Evolutionary conservation across 225 moss, liverwort and hornwort genomes (phyloP).

Genomic region (Physcomitrellopsis africana): DNA sequence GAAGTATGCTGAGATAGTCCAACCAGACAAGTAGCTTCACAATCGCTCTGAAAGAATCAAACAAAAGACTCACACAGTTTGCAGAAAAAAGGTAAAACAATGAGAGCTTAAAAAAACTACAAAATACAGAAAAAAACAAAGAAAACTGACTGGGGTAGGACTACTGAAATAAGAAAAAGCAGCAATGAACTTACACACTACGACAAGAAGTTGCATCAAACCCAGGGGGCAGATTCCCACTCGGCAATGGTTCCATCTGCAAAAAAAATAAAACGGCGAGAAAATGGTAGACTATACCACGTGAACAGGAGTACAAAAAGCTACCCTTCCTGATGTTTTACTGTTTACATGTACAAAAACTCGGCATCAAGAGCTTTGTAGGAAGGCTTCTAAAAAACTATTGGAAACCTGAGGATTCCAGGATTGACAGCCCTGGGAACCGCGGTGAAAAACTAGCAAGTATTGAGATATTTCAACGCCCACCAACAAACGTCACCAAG

Average conservation of each 20-base stretch:
- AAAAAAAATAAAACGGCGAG: constrained; percentile 64
- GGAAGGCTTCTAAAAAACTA: background rate
- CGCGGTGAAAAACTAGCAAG: background rate
- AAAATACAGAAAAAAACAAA: background rate
- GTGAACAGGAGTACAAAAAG: constrained; percentile 39
- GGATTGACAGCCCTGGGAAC: constrained; percentile 20
- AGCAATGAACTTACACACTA: constrained; percentile 99
- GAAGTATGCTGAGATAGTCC: background rate
- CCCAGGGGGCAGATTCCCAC: constrained; percentile 99
- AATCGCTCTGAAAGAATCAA: constrained; percentile 11
- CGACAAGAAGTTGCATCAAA: constrained; percentile 99
- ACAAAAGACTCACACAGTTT: constrained; percentile 15
- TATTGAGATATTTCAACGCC: constrained; percentile 14
- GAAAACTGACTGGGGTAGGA: constrained; percentile 37
- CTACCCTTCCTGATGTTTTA: constrained; percentile 17
- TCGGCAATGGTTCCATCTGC: constrained; percentile 99
- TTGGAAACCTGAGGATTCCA: background rate
- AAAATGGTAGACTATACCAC: constrained; percentile 43
- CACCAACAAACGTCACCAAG: constrained; percentile 4
- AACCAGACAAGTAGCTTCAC: constrained; percentile 2
- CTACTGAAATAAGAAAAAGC: constrained; percentile 48
- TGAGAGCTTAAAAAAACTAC: constrained; percentile 1
- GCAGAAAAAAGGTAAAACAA: constrained; percentile 22
- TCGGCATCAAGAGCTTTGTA: background rate
- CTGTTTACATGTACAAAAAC: constrained; percentile 8